Evolutionary conservation across 768 basidiomycete genomes (phyloP), one percentile per base, ranked within the genome.

Genomic region (Gloeophyllum trabeum): DNA sequence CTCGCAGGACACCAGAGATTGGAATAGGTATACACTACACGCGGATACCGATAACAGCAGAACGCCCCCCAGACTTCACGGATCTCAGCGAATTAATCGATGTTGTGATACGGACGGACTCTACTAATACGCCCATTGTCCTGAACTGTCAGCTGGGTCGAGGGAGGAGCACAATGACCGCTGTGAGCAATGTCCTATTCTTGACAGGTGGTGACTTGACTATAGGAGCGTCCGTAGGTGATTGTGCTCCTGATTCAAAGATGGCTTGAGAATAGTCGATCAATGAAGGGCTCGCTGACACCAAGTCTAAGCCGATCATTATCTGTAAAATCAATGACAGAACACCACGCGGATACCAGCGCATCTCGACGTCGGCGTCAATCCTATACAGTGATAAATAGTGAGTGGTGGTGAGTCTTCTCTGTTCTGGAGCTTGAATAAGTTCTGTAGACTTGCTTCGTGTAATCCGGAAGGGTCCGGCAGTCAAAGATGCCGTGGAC

Each of bases 91-190:
- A 87, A 46, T 67, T 94, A 20, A 81, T 92, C 45, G 79, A 86
- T 16, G 70, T 92, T 1, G 80, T 86, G 22, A 66, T 90, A 28
- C 69, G 80, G 6, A 76, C 78, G 4, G 67, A 77, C 41, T 73
- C 81, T 5, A 68, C 73, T 18, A 71, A 75, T 28, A 82, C 84
- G 0, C 85, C 85, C 1, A 84, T 98, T 44, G 81, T 99, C 14
- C 74, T 99, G 25, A 99, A 98, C 54, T 96, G 93, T 52, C 96
- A 99, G 54, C 75, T 99, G 12, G 94, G 91, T 3, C 71, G 90
- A 23, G 93, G 94, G 6, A 71, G 96, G 51, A 93, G 90, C 46
- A 94, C 93, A 0, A 62, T 91, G 39, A 81, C 90, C n/a, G 86
- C 92, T 14, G 87, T 86, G 43, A 48, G 79, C 55, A 6, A 28